A percentile compares a stretch with the other conserved stretches of the same genome.
phyloP scores from a whole-genome alignment of 2,329 filamentous ascomycete genomes.

The Dothidotthia symphoricarpi region DNA sequence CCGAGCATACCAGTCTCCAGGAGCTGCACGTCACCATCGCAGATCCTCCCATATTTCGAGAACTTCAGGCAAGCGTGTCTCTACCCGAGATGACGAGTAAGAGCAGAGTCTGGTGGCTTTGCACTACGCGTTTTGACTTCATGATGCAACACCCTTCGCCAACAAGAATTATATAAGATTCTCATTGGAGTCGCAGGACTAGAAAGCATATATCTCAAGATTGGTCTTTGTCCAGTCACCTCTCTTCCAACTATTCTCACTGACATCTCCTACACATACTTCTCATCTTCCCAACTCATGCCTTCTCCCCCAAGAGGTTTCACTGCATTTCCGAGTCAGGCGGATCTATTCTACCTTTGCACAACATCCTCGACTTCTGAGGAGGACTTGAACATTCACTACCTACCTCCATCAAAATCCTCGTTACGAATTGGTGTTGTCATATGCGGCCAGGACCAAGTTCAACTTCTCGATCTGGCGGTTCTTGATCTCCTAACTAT shows the following conservation, averaged over 20 bases:
- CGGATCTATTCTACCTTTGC: slow-evolving; percentile 40
- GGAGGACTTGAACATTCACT: slow-evolving; percentile 34
- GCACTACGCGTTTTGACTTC: slow-evolving; percentile 6
- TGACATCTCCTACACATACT: not conserved
- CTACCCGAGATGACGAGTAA: slow-evolving; percentile 26
- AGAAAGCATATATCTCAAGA: slow-evolving; percentile 1
- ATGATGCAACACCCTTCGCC: slow-evolving; percentile 11
- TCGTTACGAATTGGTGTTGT: slow-evolving; percentile 37
- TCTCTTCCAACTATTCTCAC: not conserved
- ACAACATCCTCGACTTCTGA: slow-evolving; percentile 37
- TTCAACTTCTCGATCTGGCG: slow-evolving; percentile 37
- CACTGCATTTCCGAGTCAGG: slow-evolving; percentile 35
- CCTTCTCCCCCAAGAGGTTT: slow-evolving; percentile 36
- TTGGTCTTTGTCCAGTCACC: not conserved
- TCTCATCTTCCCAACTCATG: slow-evolving; percentile 21
- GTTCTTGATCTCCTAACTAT: slow-evolving; percentile 36
- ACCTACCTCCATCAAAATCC: slow-evolving; percentile 35
- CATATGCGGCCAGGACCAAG: slow-evolving; percentile 26
- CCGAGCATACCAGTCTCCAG: slow-evolving; percentile 16
- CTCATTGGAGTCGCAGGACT: no score
- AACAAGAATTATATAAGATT: slow-evolving; percentile 23
- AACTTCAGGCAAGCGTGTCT: slow-evolving; percentile 24
- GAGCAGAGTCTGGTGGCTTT: slow-evolving; percentile 11
- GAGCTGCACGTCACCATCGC: slow-evolving; percentile 19
- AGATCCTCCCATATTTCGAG: slow-evolving; percentile 24